Evolutionary conservation across 108 stramenopile genomes (phyloP).

Genomic region (Fragilaria radians): DNA sequence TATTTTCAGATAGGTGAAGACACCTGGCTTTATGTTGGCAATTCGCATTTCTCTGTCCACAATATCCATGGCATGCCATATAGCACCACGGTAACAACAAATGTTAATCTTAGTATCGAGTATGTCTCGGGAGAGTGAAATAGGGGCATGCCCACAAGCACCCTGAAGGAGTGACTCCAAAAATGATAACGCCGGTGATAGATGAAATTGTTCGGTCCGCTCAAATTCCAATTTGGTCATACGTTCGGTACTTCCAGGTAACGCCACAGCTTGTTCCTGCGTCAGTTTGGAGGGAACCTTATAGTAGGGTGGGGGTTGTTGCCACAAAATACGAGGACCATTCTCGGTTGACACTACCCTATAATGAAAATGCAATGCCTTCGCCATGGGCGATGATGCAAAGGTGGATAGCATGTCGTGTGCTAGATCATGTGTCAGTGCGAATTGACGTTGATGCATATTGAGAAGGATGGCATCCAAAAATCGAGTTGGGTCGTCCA

Average conservation of each 20-base stretch:
- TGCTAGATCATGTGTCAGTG: slow-evolving; percentile 48
- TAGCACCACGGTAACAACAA: slow-evolving; percentile 72
- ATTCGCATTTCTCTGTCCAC: slow-evolving; percentile 62
- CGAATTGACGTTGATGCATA: slow-evolving; percentile 68
- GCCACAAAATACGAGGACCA: slow-evolving; percentile 17
- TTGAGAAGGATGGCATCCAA: slow-evolving; percentile 81
- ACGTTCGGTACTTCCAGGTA: slow-evolving; percentile 8
- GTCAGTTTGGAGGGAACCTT: slow-evolving; percentile 54
- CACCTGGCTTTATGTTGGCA: slow-evolving; percentile 58
- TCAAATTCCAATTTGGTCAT: slow-evolving; percentile 59
- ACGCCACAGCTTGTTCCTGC: slow-evolving; percentile 16
- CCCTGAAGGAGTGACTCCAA: slow-evolving; percentile 78
- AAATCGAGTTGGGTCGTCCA: slow-evolving; percentile 84
- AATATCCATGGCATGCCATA: slow-evolving; percentile 77
- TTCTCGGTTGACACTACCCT: slow-evolving; percentile 40
- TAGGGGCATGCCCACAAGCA: slow-evolving; percentile 81
- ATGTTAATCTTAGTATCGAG: slow-evolving; percentile 72
- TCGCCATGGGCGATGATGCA: slow-evolving; percentile 53
- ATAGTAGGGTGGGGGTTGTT: slow-evolving; percentile 62
- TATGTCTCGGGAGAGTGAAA: slow-evolving; percentile 50
- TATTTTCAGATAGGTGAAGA: slow-evolving; percentile 58
- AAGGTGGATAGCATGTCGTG: slow-evolving; percentile 68
- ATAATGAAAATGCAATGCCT: slow-evolving; percentile 75
- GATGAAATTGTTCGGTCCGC: slow-evolving; percentile 34
- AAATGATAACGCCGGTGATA: slow-evolving; percentile 62